These are phyloP conservation scores for Aspergillus sclerotialis DNA, from an alignment of 2,329 filamentous ascomycete genomes.

Conservation along the genomic window DNA sequence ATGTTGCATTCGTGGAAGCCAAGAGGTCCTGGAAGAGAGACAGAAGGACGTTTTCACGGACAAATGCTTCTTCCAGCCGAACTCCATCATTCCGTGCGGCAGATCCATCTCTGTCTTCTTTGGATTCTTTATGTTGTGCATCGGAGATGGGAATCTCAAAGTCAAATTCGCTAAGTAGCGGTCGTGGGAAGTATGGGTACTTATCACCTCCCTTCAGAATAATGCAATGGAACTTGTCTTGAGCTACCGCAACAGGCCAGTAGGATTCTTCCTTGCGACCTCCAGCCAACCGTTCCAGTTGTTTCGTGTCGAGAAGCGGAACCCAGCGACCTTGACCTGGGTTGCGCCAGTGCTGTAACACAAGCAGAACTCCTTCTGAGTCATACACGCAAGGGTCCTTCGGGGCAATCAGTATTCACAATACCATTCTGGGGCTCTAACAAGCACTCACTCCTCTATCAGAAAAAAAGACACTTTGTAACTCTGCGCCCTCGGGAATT, in stretches of 20 bases:
- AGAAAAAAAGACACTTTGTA: constrained; percentile 86
- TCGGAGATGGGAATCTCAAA: constrained; percentile 76
- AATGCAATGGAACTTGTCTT: constrained; percentile 93
- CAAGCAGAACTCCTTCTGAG: constrained; percentile 78
- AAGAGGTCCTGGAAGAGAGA: constrained; percentile 70
- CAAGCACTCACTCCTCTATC: constrained; percentile 64
- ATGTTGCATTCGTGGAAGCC: constrained; percentile 57
- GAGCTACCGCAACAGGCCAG: constrained; percentile 90
- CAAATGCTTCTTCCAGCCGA: constrained; percentile 71
- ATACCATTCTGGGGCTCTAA: neutral
- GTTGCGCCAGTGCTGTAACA: constrained; percentile 83
- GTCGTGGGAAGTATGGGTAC: constrained; percentile 87
- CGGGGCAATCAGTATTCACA: constrained; percentile 1
- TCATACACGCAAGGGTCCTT: constrained; percentile 96
- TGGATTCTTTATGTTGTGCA: constrained; percentile 32
- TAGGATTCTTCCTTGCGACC: constrained; percentile 86
- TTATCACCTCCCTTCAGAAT: constrained; percentile 93
- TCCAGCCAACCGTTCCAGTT: constrained; percentile 70
- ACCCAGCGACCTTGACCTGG: constrained; percentile 84
- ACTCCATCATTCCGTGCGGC: constrained; percentile 25
- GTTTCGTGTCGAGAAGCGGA: constrained; percentile 82
- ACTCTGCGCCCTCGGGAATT: constrained; percentile 62
- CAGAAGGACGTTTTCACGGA: constrained; percentile 65
- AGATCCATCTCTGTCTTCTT: constrained; percentile 33
- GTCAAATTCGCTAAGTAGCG: constrained; percentile 85